Conservation (phyloP, 2,329 filamentous ascomycete genomes). For the Claviceps humidiphila region DNA sequence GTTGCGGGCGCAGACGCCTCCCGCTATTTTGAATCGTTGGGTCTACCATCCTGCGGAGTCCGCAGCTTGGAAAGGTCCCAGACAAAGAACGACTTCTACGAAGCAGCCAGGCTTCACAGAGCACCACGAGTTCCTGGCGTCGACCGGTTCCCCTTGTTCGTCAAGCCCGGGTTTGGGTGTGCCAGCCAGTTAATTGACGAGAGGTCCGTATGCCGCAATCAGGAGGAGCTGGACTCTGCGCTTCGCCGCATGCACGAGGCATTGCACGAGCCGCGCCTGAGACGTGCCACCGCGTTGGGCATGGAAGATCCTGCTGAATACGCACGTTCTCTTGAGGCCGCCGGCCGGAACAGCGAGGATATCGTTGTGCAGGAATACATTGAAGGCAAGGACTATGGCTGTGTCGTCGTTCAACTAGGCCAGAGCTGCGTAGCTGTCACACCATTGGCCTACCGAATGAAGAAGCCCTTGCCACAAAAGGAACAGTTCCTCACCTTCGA, state of each 20-base stretch:
- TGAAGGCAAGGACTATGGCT: background rate
- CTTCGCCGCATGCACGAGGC: background rate
- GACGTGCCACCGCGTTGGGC: background rate
- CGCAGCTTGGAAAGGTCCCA: background rate
- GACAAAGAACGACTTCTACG: background rate
- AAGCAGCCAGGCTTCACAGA: background rate
- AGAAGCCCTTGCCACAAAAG: background rate
- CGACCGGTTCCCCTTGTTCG: background rate
- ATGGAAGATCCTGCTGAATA: background rate
- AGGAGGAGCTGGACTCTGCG: background rate
- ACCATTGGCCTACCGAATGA: background rate
- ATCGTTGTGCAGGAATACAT: constrained; percentile 2
- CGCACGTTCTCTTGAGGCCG: background rate
- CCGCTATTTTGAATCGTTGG: background rate
- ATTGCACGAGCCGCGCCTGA: background rate
- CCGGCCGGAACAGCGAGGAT: background rate
- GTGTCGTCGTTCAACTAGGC: background rate
- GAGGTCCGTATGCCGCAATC: background rate
- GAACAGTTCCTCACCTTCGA: constrained; percentile 2
- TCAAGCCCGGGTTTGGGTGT: background rate
- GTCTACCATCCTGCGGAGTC: background rate
- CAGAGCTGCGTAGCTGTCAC: background rate
- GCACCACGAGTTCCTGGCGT: background rate
- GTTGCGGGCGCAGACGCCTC: background rate
- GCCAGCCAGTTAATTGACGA: constrained; percentile 1